Percentiles rank a stretch among this genome's conserved stretches.
Evolutionary conservation across 805 yeast species (phyloP).

Genomic region (Wickerhamiella vanderwaltii): DNA sequence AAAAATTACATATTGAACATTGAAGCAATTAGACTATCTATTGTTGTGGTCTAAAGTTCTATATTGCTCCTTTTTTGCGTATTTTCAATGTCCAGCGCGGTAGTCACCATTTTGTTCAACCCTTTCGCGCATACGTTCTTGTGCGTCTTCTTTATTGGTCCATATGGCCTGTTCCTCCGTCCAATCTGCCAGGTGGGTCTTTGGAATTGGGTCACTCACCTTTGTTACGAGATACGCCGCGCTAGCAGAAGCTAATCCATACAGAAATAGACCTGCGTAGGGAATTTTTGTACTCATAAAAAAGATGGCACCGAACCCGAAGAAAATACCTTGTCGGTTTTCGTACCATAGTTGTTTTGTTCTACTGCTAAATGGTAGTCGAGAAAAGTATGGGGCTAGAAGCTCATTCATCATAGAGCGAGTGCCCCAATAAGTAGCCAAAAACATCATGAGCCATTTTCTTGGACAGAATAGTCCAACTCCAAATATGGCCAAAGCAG

Average conservation of each 20-base stretch:
- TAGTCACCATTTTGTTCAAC: too few relatives aligned
- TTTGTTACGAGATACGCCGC: conserved; percentile 44
- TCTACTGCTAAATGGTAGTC: conserved; percentile 33
- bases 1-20: too few relatives aligned
- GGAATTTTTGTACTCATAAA: conserved; percentile 36
- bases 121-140: too few relatives aligned
- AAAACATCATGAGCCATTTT: conserved; percentile 28
- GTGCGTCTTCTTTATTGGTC: conserved; percentile 18
- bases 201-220: conserved; percentile 38
- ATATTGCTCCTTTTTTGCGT: too few relatives aligned
- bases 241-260: conserved; percentile 42
- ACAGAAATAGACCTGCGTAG: conserved; percentile 35
- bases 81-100: too few relatives aligned
- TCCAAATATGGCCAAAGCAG: conserved; percentile 32
- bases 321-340: conserved; percentile 43
- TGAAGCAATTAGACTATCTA: too few relatives aligned
- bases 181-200: conserved; percentile 22
- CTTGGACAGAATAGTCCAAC: conserved; percentile 30
- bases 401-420: conserved; percentile 36
- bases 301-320: conserved; percentile 43
- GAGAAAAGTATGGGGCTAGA: conserved; percentile 39
- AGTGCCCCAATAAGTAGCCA: conserved; percentile 38
- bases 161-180: conserved; percentile 25
- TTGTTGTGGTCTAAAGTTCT: too few relatives aligned
- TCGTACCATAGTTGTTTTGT: conserved; percentile 39